Evolutionary conservation across 129 eudicot species (phyloP).

Genomic region (Rutidosis leptorrhynchoides): DNA sequence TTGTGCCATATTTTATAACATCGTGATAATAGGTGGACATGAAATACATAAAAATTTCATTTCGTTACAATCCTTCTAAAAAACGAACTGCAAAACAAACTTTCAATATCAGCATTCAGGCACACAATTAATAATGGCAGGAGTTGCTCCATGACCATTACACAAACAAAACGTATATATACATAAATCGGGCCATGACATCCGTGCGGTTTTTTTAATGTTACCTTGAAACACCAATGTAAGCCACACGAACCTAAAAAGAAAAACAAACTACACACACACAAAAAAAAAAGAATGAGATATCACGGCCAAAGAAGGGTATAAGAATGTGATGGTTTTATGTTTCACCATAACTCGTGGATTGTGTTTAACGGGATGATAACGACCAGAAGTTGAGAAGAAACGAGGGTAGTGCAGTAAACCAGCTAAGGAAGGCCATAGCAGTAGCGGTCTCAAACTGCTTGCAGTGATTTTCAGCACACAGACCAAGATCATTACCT

Average conservation of each 20-base stretch:
- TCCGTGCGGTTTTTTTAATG: constrained; percentile 22
- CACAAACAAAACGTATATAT: constrained; percentile 27
- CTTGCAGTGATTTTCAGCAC: constrained; percentile 70
- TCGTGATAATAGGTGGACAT: background rate
- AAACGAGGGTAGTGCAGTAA: constrained; percentile 71
- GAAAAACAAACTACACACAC: constrained; percentile 20
- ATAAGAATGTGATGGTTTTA: constrained; percentile 16
- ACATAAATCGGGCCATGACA: constrained; percentile 24
- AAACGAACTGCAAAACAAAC: constrained; percentile 7
- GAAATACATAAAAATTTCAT: constrained; percentile 1
- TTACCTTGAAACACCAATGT: background rate
- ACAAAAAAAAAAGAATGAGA: background rate
- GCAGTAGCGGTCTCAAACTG: constrained; percentile 86
- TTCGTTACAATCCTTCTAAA: background rate
- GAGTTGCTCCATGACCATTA: constrained; percentile 7
- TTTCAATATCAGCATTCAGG: constrained; percentile 4
- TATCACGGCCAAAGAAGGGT: constrained; percentile 1
- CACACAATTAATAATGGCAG: constrained; percentile 3
- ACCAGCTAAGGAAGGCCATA: constrained; percentile 85
- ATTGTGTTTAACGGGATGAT: constrained; percentile 48
- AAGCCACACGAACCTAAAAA: constrained; percentile 28
- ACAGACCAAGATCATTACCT: constrained; percentile 70
- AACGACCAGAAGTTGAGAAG: constrained; percentile 76
- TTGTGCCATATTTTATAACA: background rate
- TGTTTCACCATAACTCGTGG: constrained; percentile 8